phyloP scores from a whole-genome alignment of 2,329 filamentous ascomycete genomes.

The Fusarium ambrosium region DNA sequence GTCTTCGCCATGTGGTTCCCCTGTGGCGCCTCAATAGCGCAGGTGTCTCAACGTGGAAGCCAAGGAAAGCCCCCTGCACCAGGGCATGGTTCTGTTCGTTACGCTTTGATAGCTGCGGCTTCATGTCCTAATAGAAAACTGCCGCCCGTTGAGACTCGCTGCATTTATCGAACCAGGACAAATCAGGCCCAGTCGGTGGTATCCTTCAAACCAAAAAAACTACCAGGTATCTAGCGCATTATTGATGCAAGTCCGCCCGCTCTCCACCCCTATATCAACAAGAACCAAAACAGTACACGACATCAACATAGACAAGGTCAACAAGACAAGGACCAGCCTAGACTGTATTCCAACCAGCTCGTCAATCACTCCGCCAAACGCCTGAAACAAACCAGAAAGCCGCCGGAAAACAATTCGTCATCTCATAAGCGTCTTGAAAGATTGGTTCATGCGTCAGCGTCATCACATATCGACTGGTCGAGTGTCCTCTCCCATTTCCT shows the following conservation, averaged over 20 bases:
- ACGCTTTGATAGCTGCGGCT: not conserved
- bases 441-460: constrained; percentile 30
- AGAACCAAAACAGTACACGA: constrained; percentile 8
- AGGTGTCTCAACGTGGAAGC: constrained; percentile 4
- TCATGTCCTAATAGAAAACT: not conserved
- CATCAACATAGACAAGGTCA: not conserved
- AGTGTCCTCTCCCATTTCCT: constrained; percentile 69
- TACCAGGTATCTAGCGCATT: constrained; percentile 39
- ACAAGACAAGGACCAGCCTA: constrained; percentile 25
- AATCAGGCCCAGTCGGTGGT: constrained; percentile 25
- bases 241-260: constrained; percentile 17
- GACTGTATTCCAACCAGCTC: constrained; percentile 24
- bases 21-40: constrained; percentile 31
- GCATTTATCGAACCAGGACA: constrained; percentile 11
- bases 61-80: not conserved
- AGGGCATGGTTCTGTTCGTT: not conserved
- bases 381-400: constrained; percentile 37
- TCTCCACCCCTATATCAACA: constrained; percentile 24
- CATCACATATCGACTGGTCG: constrained; percentile 58
- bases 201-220: constrained; percentile 36
- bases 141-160: not conserved
- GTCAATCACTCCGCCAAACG: constrained; percentile 32
- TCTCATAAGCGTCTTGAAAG: constrained; percentile 43
- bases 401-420: constrained; percentile 37
- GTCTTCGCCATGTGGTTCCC: constrained; percentile 37